Evolutionary conservation across 331 rosid genomes (phyloP).

Genomic region (Quercus lobata): DNA sequence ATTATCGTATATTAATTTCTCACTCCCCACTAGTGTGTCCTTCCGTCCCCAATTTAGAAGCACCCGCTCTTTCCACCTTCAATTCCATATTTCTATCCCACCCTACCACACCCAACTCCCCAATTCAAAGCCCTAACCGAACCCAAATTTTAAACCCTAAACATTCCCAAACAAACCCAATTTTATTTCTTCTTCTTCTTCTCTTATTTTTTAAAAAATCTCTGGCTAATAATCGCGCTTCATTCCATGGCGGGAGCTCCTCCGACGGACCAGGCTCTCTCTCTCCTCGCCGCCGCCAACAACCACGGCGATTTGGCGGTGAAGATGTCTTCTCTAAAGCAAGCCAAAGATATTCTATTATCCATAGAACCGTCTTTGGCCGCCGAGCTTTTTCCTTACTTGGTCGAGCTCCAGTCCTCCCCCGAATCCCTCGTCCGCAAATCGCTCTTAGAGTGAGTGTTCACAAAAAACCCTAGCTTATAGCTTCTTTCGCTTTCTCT

Average conservation of each 20-base stretch:
- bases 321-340: slow-evolving; percentile 67
- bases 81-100: neutral
- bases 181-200: no score
- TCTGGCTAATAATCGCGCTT: neutral
- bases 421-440: slow-evolving; percentile 74
- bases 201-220: no score
- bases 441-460: slow-evolving; percentile 69
- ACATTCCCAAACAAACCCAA: no score
- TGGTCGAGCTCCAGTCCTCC: slow-evolving; percentile 78
- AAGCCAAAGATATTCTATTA: slow-evolving; percentile 65
- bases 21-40: no score
- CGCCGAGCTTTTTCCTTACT: slow-evolving; percentile 63
- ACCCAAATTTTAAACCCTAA: neutral
- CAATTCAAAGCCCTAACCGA: no score
- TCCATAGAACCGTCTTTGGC: slow-evolving; percentile 62
- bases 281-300: slow-evolving; percentile 85
- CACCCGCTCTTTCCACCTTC: neutral
- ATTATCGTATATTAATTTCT: no score
- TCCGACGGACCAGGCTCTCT: slow-evolving; percentile 59
- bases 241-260: slow-evolving; percentile 51
- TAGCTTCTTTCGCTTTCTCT: neutral
- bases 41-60: no score
- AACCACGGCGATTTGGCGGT: slow-evolving; percentile 87
- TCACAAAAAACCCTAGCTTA: slow-evolving; percentile 6
- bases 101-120: no score